Percentiles rank a stretch among this genome's conserved stretches.
Evolutionary conservation across 768 basidiomycete species (phyloP).

Genomic region (Trametes meyenii): DNA sequence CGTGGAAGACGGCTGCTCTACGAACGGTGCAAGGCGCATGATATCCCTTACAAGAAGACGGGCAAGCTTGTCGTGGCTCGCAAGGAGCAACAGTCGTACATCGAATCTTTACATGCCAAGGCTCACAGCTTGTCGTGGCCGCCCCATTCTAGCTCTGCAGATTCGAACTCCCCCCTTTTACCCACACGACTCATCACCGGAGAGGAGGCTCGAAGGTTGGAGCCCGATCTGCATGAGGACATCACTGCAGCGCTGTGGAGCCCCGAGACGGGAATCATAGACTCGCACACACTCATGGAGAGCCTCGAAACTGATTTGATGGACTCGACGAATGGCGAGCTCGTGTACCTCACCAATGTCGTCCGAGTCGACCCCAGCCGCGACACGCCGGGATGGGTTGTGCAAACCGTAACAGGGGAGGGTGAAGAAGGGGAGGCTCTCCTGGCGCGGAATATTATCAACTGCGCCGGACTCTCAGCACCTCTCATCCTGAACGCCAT

Average conservation of each 20-base stretch:
- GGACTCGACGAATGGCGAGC: conserved; percentile 66
- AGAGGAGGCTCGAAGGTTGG: conserved; percentile 68
- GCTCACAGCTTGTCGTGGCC: conserved; percentile 58
- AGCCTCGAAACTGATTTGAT: conserved; percentile 80
- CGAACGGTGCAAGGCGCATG: conserved; percentile 61
- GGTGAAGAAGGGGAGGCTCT: conserved; percentile 58
- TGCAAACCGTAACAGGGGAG: conserved; percentile 71
- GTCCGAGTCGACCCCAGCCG: conserved; percentile 74
- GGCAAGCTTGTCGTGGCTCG: conserved; percentile 92
- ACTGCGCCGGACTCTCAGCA: conserved; percentile 78
- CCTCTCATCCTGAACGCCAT: conserved; percentile 72
- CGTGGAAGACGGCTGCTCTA: conserved; percentile 88
- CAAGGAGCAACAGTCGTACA: conserved; percentile 65
- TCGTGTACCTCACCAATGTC: conserved; percentile 79
- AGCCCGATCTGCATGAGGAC: conserved; percentile 77
- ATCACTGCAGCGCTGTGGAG: conserved; percentile 79
- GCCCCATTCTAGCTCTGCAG: conserved; percentile 37
- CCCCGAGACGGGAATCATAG: conserved; percentile 87
- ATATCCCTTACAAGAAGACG: conserved; percentile 69
- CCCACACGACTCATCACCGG: conserved; percentile 72
- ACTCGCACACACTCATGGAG: conserved; percentile 84
- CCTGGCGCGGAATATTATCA: conserved; percentile 76
- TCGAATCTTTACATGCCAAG: conserved; percentile 68
- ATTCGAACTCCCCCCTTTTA: conserved; percentile 42
- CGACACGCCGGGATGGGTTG: conserved; percentile 77